These are phyloP conservation scores for Cenchrus americanus DNA, from an alignment of 176 grass and related monocot species.

Conservation along the genomic window DNA sequence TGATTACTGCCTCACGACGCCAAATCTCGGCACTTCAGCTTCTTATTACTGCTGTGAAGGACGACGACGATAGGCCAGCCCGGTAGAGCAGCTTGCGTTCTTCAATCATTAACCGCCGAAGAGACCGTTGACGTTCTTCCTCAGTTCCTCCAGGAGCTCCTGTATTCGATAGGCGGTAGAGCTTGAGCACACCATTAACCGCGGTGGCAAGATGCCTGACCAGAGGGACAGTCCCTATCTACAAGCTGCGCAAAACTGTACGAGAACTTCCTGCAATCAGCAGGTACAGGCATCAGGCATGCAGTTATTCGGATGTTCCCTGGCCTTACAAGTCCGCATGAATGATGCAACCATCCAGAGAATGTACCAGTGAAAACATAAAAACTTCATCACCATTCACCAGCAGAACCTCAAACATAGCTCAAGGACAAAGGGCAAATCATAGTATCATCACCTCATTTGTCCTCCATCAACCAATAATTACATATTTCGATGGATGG, in stretches of 20 bases:
- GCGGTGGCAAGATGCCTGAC: background rate
- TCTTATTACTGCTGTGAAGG: too few species aligned
- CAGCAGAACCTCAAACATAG: background rate
- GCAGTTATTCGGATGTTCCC: background rate
- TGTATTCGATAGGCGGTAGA: too few species aligned
- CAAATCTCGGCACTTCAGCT: too few species aligned
- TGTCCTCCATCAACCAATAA: background rate
- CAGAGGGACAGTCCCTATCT: background rate
- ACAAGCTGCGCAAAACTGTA: background rate
- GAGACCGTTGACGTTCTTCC: too few species aligned
- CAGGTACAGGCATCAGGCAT: slow-evolving; percentile 8
- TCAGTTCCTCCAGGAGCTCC: too few species aligned
- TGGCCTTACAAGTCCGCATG: background rate
- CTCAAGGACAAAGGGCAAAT: background rate
- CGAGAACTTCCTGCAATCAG: background rate
- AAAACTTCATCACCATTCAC: background rate
- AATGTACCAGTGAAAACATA: background rate
- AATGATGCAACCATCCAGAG: background rate
- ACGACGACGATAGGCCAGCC: too few species aligned
- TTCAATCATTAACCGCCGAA: too few species aligned
- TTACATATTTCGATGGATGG: background rate
- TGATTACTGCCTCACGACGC: too few species aligned
- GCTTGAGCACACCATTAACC: background rate
- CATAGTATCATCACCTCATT: slow-evolving; percentile 1
- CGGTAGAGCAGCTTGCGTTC: too few species aligned